Evolutionary conservation across 805 yeast genomes (phyloP), one percentile per base, ranked within the genome.

Genomic region (Candida yuanshanica): DNA sequence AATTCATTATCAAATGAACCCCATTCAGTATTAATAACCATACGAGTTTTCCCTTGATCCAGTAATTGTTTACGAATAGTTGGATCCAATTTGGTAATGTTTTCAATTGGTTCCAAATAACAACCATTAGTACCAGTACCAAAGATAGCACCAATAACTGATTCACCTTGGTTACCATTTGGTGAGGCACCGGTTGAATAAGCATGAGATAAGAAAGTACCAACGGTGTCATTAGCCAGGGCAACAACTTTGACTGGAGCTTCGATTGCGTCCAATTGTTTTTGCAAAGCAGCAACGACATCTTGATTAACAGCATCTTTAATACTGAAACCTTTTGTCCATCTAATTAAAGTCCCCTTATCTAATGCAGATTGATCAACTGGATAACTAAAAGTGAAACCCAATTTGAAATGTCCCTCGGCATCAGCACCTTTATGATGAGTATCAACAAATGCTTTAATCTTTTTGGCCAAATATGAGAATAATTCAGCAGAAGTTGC

Each of bases 41-140:
- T 90, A 48, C 81, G 79, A 3, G 71, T 68, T 39, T 73, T 70
- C 26, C 78, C 81, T 38, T 65, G 58, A 2, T 60, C 52, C 17
- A 58, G 38, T 52, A 74, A 63, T 17, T 58, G 59, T 20, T 56
- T 63, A 35, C 63, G 62, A 12, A 63, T 42, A 25, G 67, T 63
- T 3, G 74, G 70, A n/a, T 79, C 76, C 47, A 90, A 69, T 64
- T 93, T 91, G 41, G 75, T 75, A 51, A 93, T 85, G 41, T 81
- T 75, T 33, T 76, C 80, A 39, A 89, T 61, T 42, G 77, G 72
- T 64, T 91, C 99, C 59, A 77, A 72, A 64, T 93, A 91, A 13
- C 96, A 96, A 47, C 97, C 97, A 63, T 91, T 91, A 22, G 98
- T 91, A 59, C 99, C 99, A 2, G 99, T 93, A 50, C 99, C 99